These are phyloP conservation scores for Lyophyllum atratum DNA, from an alignment of 768 basidiomycete genomes.

Conservation along the genomic window DNA sequence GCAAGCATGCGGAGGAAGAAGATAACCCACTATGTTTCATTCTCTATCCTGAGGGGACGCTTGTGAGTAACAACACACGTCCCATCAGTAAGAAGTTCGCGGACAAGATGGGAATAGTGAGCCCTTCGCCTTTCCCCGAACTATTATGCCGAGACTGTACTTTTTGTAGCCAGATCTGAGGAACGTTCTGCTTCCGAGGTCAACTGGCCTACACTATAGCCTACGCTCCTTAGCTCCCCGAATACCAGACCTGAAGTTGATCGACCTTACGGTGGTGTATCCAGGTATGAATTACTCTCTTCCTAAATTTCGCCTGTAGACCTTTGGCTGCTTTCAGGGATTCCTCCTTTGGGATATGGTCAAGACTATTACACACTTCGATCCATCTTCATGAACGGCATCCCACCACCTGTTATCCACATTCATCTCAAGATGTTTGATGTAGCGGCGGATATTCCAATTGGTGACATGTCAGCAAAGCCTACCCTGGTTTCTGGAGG, in stretches of 20 bases:
- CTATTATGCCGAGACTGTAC: background rate
- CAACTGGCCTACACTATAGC: constrained; percentile 87
- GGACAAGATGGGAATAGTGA: constrained; percentile 83
- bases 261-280: constrained; percentile 94
- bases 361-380: constrained; percentile 89
- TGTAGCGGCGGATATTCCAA: constrained; percentile 66
- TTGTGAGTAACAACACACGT: constrained; percentile 84
- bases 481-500: constrained; percentile 25
- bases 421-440: constrained; percentile 84
- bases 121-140: constrained; percentile 30
- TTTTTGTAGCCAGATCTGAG: constrained; percentile 67
- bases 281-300: constrained; percentile 55
- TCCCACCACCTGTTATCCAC: constrained; percentile 84
- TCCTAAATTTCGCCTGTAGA: background rate
- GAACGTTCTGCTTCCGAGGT: constrained; percentile 86
- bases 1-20: constrained; percentile 63
- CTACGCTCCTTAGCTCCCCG: constrained; percentile 79
- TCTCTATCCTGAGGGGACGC: constrained; percentile 95
- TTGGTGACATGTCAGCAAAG: constrained; percentile 55
- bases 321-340: constrained; percentile 43
- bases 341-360: constrained; percentile 79
- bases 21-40: constrained; percentile 79
- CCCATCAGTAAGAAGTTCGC: constrained; percentile 87
- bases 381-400: constrained; percentile 80
- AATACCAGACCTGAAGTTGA: constrained; percentile 72